phyloP scores from a whole-genome alignment of 2,329 filamentous ascomycete species.

The Penicillium sp. region DNA sequence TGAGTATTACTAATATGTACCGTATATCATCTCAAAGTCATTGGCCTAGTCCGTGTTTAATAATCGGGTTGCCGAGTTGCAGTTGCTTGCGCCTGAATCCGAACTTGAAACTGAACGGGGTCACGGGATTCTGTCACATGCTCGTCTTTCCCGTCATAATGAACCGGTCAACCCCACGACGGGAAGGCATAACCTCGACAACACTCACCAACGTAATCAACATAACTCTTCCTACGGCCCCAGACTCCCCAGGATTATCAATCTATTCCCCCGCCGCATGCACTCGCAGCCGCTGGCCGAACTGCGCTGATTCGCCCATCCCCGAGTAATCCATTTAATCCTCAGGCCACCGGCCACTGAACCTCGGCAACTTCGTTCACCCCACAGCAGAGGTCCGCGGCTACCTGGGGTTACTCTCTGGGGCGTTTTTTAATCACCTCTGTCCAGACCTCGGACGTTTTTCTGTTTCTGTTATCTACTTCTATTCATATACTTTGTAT shows the following conservation, averaged over 20 bases:
- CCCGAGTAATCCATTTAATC: slow-evolving; percentile 13
- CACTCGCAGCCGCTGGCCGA: slow-evolving; percentile 3
- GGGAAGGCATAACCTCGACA: background rate
- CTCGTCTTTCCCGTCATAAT: background rate
- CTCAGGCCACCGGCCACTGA: slow-evolving; percentile 14
- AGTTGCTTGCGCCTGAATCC: background rate
- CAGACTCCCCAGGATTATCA: slow-evolving; percentile 7
- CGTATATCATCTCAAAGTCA: background rate
- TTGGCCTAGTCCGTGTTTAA: background rate
- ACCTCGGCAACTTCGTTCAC: slow-evolving; percentile 42
- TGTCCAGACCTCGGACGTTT: slow-evolving; percentile 11
- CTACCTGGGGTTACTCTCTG: slow-evolving; percentile 18
- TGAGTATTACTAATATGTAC: no score
- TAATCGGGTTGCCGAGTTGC: background rate
- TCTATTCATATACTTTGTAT: slow-evolving; percentile 1
- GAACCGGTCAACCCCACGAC: background rate
- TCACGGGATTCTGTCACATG: slow-evolving; percentile 6
- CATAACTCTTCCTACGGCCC: background rate
- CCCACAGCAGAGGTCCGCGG: slow-evolving; percentile 39
- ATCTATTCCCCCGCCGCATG: slow-evolving; percentile 2
- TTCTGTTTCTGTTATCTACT: slow-evolving; percentile 11
- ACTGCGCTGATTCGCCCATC: background rate
- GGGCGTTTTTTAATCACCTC: slow-evolving; percentile 22
- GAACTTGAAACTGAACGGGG: background rate
- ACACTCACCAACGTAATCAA: background rate